These are phyloP conservation scores for Tanacetum coccineum DNA, from an alignment of 129 eudicot species.

Conservation along the genomic window DNA sequence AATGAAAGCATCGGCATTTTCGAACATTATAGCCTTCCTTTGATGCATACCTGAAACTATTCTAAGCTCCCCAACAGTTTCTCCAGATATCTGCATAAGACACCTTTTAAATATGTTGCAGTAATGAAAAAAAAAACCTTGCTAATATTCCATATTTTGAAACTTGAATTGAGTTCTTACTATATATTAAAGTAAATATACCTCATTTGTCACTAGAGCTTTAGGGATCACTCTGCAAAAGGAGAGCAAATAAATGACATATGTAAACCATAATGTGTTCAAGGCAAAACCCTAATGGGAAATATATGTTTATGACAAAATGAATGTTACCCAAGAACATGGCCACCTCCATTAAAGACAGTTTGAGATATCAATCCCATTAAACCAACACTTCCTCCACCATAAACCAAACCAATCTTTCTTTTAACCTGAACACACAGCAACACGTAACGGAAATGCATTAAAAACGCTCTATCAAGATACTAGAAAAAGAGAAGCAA, in stretches of 20 bases:
- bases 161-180: not conserved
- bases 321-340: conserved; percentile 60
- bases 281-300: not conserved
- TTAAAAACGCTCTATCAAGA: not conserved
- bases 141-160: not conserved
- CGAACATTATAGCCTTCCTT: conserved; percentile 69
- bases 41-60: conserved; percentile 67
- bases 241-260: conserved; percentile 1
- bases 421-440: conserved; percentile 42
- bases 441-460: not conserved
- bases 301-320: not conserved
- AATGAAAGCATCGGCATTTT: conserved; percentile 68
- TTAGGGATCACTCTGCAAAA: conserved; percentile 58
- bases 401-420: conserved; percentile 69
- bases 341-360: conserved; percentile 64
- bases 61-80: conserved; percentile 53
- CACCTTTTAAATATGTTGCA: not conserved
- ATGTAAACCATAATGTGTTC: not conserved
- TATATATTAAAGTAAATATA: conserved; percentile 13
- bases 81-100: conserved; percentile 52
- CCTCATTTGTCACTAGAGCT: conserved; percentile 64
- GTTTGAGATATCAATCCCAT: conserved; percentile 67
- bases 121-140: not conserved
- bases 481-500: too few relatives aligned
- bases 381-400: conserved; percentile 76